Conservation (phyloP, 1,284 basidiomycete genomes). For the Cystobasidium slooffiae region DNA sequence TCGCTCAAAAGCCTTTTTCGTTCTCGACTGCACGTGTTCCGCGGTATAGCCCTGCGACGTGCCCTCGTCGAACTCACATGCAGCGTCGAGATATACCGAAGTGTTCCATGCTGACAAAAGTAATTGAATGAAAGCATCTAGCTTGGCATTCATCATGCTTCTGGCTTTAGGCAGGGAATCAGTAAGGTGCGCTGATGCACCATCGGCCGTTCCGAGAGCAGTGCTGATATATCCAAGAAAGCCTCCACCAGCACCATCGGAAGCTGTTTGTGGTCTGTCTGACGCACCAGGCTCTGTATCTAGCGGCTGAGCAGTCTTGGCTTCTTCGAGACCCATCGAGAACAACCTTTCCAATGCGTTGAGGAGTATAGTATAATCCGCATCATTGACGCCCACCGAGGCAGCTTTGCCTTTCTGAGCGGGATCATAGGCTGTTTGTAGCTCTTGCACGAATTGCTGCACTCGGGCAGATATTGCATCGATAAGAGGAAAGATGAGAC, state of each 20-base stretch:
- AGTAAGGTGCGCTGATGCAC: background rate
- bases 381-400: conserved; percentile 66
- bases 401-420: conserved; percentile 58
- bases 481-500: conserved; percentile 74
- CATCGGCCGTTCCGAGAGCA: conserved; percentile 56
- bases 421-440: conserved; percentile 56
- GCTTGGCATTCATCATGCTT: conserved; percentile 35
- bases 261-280: conserved; percentile 25
- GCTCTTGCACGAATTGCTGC: conserved; percentile 65
- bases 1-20: conserved; percentile 79
- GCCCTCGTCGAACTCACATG: conserved; percentile 62
- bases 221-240: conserved; percentile 58
- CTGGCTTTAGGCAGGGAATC: conserved; percentile 36
- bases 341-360: conserved; percentile 81
- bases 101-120: conserved; percentile 52
- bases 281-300: conserved; percentile 56
- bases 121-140: conserved; percentile 48
- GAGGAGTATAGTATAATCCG: conserved; percentile 80
- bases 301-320: conserved; percentile 55
- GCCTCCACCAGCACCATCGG: conserved; percentile 61
- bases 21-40: conserved; percentile 67
- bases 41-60: conserved; percentile 64
- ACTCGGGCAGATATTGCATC: conserved; percentile 80
- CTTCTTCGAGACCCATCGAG: conserved; percentile 61
- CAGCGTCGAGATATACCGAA: conserved; percentile 44